A percentile compares a stretch with the other conserved stretches of the same genome.
Evolutionary conservation across 306 rosid species (phyloP).

Genomic region (Medicago arabica): DNA sequence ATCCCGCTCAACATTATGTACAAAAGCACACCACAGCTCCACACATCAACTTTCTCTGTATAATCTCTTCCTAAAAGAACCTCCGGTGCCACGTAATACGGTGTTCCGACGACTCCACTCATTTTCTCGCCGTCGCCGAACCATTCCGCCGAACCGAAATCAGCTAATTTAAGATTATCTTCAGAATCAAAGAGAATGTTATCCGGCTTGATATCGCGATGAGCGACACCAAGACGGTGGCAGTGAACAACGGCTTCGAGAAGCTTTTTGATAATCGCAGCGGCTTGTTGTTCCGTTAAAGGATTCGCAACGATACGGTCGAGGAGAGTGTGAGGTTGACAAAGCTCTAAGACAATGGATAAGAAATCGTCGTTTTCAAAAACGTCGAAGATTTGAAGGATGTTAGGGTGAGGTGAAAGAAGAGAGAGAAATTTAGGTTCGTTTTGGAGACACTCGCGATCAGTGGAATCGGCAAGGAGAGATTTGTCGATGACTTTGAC

Average conservation of each 20-base stretch:
- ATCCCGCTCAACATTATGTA: slow-evolving; percentile 78
- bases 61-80: slow-evolving; percentile 75
- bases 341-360: slow-evolving; percentile 75
- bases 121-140: slow-evolving; percentile 53
- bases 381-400: slow-evolving; percentile 62
- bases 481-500: slow-evolving; percentile 73
- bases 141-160: slow-evolving; percentile 92
- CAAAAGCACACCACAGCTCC: slow-evolving; percentile 84
- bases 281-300: slow-evolving; percentile 57
- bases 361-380: slow-evolving; percentile 62
- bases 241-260: slow-evolving; percentile 70
- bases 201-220: slow-evolving; percentile 83
- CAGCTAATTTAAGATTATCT: slow-evolving; percentile 66
- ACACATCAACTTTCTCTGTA: slow-evolving; percentile 73
- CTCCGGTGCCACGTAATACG: slow-evolving; percentile 92
- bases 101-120: slow-evolving; percentile 86
- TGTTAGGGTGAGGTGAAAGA: slow-evolving; percentile 75
- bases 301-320: slow-evolving; percentile 59
- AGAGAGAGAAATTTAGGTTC: slow-evolving; percentile 82
- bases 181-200: slow-evolving; percentile 61
- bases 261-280: slow-evolving; percentile 52
- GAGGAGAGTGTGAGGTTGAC: slow-evolving; percentile 66
- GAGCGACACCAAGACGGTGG: slow-evolving; percentile 74
- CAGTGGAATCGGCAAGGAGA: slow-evolving; percentile 61
- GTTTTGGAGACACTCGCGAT: slow-evolving; percentile 72